Evolutionary conservation across 2,329 filamentous ascomycete genomes (phyloP).

Genomic region (Fusarium nelsonii): DNA sequence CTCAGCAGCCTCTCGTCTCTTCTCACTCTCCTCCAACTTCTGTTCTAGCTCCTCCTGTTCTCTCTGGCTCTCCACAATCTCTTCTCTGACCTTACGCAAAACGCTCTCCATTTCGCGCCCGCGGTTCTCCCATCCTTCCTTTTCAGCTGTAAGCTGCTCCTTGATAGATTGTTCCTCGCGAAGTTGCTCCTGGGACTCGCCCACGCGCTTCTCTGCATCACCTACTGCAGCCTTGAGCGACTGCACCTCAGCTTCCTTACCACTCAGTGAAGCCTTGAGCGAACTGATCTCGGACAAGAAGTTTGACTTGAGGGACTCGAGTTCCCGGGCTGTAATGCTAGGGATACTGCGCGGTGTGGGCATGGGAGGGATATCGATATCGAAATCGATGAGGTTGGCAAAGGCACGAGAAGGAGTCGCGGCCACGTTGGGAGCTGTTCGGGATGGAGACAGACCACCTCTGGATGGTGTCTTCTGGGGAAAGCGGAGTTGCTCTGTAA

Average conservation of each 20-base stretch:
- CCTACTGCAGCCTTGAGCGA: conserved; percentile 88
- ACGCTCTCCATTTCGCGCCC: conserved; percentile 88
- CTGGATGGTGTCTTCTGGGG: conserved; percentile 63
- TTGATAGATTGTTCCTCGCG: conserved; percentile 79
- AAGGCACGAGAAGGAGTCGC: conserved; percentile 66
- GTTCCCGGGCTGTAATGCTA: conserved; percentile 88
- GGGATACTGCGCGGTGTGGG: conserved; percentile 93
- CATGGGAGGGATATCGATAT: conserved; percentile 93
- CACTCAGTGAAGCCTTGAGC: conserved; percentile 90
- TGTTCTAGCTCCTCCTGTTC: conserved; percentile 83
- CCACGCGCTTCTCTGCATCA: conserved; percentile 92
- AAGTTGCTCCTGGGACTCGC: conserved; percentile 84
- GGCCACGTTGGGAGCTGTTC: conserved; percentile 48
- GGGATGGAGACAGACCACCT: conserved; percentile 50
- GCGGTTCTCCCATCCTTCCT: conserved; percentile 84
- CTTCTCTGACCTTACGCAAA: conserved; percentile 81
- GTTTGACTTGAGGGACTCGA: conserved; percentile 90
- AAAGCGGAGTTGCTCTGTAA: conserved; percentile 78
- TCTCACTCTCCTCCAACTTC: conserved; percentile 82
- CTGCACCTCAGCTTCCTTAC: conserved; percentile 91
- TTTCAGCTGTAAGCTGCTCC: conserved; percentile 80
- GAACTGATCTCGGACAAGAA: conserved; percentile 94
- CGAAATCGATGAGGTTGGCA: conserved; percentile 78
- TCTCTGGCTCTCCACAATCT: conserved; percentile 81
- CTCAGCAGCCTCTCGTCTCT: conserved; percentile 78